phyloP scores from a whole-genome alignment of 1,284 basidiomycete species.

The Apiotrichum mycotoxinovorans region DNA sequence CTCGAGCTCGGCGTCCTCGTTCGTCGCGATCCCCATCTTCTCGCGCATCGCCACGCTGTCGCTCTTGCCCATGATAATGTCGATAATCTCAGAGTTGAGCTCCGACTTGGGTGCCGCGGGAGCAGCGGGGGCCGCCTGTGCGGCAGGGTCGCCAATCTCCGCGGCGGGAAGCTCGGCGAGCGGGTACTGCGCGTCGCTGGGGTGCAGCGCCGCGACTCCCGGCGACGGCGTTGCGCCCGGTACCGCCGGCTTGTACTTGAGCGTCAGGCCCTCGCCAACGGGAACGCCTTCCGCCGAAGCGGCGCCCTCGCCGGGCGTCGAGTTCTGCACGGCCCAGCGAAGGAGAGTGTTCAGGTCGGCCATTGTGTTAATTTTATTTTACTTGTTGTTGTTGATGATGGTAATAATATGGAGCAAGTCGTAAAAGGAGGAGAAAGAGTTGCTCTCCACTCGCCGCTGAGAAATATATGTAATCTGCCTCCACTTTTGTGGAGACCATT shows the following conservation, averaged over 20 bases:
- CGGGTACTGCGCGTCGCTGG: slow-evolving; percentile 33
- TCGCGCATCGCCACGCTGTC: slow-evolving; percentile 86
- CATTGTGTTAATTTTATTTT: slow-evolving; percentile 4
- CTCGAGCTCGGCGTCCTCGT: slow-evolving; percentile 61
- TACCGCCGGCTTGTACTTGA: slow-evolving; percentile 36
- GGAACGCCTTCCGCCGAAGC: background rate
- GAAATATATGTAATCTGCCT: no score
- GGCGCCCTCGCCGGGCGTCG: slow-evolving; percentile 12
- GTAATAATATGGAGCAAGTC: background rate
- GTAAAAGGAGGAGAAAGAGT: background rate
- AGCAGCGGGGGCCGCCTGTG: slow-evolving; percentile 16
- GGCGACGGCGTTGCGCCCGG: slow-evolving; percentile 15
- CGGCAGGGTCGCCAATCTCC: slow-evolving; percentile 29
- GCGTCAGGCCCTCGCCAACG: slow-evolving; percentile 22
- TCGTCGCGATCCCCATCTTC: slow-evolving; percentile 68
- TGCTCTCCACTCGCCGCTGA: slow-evolving; percentile 1
- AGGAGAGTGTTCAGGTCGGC: slow-evolving; percentile 25
- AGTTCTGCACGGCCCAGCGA: slow-evolving; percentile 37
- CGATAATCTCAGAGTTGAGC: slow-evolving; percentile 64
- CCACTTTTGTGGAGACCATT: no score
- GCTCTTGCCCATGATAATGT: slow-evolving; percentile 78
- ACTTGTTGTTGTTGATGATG: background rate
- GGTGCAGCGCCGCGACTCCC: slow-evolving; percentile 32
- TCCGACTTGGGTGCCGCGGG: slow-evolving; percentile 20
- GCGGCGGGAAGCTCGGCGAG: slow-evolving; percentile 29